These are phyloP conservation scores for Claviceps digitariae DNA, from an alignment of 2,329 filamentous ascomycete genomes.

Conservation along the genomic window DNA sequence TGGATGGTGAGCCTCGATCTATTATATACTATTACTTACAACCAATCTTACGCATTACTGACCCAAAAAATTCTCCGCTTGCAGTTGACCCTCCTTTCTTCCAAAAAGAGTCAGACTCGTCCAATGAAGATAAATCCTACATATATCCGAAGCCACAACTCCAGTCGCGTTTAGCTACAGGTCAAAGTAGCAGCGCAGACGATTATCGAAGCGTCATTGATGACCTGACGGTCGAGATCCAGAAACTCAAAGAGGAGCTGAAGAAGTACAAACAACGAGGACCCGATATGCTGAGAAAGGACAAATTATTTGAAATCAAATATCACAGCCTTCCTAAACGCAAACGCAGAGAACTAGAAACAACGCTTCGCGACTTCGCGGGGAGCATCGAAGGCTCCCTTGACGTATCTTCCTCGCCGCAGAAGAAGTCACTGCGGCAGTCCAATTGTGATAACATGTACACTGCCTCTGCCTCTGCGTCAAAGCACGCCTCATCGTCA, in stretches of 20 bases:
- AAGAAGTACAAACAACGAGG: conserved; percentile 57
- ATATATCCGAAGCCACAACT: conserved; percentile 12
- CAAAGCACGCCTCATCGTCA: conserved; percentile 38
- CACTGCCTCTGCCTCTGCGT: conserved; percentile 28
- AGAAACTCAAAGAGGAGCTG: conserved; percentile 59
- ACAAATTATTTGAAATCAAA: conserved; percentile 74
- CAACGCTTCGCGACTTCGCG: conserved; percentile 57
- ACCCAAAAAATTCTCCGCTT: background rate
- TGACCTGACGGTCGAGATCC: conserved; percentile 74
- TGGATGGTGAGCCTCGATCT: conserved; percentile 31
- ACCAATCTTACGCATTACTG: background rate
- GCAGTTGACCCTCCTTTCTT: conserved; percentile 41
- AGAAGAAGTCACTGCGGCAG: conserved; percentile 27
- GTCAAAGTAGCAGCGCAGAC: conserved; percentile 50
- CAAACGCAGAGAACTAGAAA: conserved; percentile 66
- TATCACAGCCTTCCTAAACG: conserved; percentile 58
- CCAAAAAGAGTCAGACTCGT: conserved; percentile 38
- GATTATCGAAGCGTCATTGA: conserved; percentile 77
- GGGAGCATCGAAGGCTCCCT: conserved; percentile 42
- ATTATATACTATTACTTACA: too few relatives aligned
- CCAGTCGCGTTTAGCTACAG: conserved; percentile 18
- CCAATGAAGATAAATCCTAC: conserved; percentile 29
- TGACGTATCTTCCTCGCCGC: conserved; percentile 25
- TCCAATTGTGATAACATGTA: conserved; percentile 24
- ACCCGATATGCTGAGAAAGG: conserved; percentile 52